phyloP scores from a whole-genome alignment of 352 stramenopile species.

The Phytophthora aleatoria region DNA sequence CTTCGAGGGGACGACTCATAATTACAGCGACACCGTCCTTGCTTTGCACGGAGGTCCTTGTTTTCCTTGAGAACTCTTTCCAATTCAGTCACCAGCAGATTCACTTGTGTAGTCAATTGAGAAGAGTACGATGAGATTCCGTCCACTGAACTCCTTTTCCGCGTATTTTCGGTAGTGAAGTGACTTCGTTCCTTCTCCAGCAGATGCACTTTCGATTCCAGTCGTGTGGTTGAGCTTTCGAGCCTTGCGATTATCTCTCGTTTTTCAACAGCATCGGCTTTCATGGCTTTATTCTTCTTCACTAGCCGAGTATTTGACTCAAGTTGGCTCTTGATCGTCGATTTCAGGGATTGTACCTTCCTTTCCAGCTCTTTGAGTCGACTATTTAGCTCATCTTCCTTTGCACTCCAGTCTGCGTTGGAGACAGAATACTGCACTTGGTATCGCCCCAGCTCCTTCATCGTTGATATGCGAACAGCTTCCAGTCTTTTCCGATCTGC shows the following conservation, averaged over 20 bases:
- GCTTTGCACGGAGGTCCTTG: slow-evolving; percentile 36
- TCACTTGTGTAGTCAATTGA: slow-evolving; percentile 51
- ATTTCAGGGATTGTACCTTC: slow-evolving; percentile 39
- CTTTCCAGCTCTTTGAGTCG: slow-evolving; percentile 25
- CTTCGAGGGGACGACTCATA: neutral
- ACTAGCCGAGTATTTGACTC: slow-evolving; percentile 49
- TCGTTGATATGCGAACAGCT: neutral
- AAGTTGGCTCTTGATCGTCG: slow-evolving; percentile 45
- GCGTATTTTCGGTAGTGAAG: slow-evolving; percentile 38
- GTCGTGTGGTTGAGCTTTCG: slow-evolving; percentile 34
- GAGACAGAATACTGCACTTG: slow-evolving; percentile 38
- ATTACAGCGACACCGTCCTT: slow-evolving; percentile 25
- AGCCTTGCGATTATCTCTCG: slow-evolving; percentile 25
- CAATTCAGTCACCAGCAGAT: slow-evolving; percentile 46
- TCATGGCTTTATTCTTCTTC: slow-evolving; percentile 43
- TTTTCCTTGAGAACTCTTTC: slow-evolving; percentile 53
- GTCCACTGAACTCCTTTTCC: slow-evolving; percentile 37
- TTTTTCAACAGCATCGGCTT: slow-evolving; percentile 41
- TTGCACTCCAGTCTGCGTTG: slow-evolving; percentile 36
- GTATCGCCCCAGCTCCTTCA: slow-evolving; percentile 23
- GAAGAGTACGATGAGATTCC: slow-evolving; percentile 36
- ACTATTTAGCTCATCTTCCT: slow-evolving; percentile 24
- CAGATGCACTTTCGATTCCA: slow-evolving; percentile 55
- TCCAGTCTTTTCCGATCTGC: slow-evolving; percentile 15
- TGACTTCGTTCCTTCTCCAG: slow-evolving; percentile 58